Percentiles rank a stretch among this genome's conserved stretches.
These are phyloP conservation scores for Xylariales sp. DNA, from an alignment of 2,329 filamentous ascomycete genomes.

Conservation along the genomic window DNA sequence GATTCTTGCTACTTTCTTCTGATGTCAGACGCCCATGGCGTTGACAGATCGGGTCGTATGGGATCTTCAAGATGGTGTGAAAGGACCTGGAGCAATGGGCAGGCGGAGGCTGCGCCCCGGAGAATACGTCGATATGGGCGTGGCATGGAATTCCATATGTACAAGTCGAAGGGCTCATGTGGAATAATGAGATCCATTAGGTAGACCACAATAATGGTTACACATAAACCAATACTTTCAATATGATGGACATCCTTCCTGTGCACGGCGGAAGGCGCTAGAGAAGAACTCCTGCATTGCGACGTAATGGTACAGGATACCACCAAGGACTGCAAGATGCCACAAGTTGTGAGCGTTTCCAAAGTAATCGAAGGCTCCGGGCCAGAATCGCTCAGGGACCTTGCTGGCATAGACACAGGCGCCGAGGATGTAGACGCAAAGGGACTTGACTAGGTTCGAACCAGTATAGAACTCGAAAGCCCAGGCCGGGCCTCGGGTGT, in stretches of 20 bases:
- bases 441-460: constrained; percentile 68
- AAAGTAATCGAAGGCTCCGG: constrained; percentile 90
- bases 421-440: constrained; percentile 79
- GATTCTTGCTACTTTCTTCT: not conserved
- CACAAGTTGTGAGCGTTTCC: constrained; percentile 96
- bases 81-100: no score
- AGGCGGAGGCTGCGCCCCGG: no score
- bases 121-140: no score
- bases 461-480: constrained; percentile 87
- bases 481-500: constrained; percentile 72
- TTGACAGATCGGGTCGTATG: no score
- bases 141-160: no score
- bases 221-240: constrained; percentile 23
- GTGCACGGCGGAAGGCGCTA: constrained; percentile 65
- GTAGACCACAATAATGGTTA: not conserved
- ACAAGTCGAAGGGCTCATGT: no score
- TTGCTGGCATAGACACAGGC: constrained; percentile 88
- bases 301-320: constrained; percentile 93
- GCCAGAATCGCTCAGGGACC: constrained; percentile 87
- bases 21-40: not conserved
- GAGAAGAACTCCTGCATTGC: constrained; percentile 96
- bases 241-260: constrained; percentile 53
- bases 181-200: no score
- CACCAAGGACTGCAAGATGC: constrained; percentile 85
- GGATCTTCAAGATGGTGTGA: no score